These are phyloP conservation scores for Ceriops tagal DNA, from an alignment of 345 rosid genomes.

Conservation along the genomic window DNA sequence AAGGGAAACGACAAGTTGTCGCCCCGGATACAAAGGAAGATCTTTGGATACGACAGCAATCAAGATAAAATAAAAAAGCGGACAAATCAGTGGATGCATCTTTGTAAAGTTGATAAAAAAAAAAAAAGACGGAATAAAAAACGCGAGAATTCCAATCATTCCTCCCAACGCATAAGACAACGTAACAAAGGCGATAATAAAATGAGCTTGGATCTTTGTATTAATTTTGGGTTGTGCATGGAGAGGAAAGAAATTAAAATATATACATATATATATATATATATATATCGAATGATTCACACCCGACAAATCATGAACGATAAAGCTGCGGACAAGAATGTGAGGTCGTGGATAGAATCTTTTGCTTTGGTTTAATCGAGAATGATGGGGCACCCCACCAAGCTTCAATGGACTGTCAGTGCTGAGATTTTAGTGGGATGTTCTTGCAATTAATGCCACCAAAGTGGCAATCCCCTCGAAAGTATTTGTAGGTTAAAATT, in stretches of 20 bases:
- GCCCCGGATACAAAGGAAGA: constrained; percentile 39
- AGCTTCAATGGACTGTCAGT: background rate
- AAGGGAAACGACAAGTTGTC: constrained; percentile 26
- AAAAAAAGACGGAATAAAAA: background rate
- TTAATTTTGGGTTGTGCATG: background rate
- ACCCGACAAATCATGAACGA: no score
- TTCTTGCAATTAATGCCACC: background rate
- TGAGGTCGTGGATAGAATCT: background rate
- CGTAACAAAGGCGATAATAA: no score
- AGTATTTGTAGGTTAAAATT: background rate
- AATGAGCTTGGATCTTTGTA: background rate
- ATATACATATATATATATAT: no score
- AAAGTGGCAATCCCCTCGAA: background rate
- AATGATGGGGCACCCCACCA: background rate
- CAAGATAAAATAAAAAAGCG: background rate
- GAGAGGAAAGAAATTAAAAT: background rate
- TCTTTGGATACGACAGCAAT: constrained; percentile 14
- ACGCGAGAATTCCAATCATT: background rate
- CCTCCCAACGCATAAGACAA: background rate
- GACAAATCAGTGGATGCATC: no score
- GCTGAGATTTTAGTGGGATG: background rate
- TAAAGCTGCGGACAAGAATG: background rate
- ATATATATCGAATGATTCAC: no score
- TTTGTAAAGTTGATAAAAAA: no score
- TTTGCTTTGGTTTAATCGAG: background rate